Percentiles rank a stretch among this genome's conserved stretches.
These are phyloP conservation scores for Eimeria falciformis DNA, from an alignment of 169 alveolate species.

Conservation along the genomic window DNA sequence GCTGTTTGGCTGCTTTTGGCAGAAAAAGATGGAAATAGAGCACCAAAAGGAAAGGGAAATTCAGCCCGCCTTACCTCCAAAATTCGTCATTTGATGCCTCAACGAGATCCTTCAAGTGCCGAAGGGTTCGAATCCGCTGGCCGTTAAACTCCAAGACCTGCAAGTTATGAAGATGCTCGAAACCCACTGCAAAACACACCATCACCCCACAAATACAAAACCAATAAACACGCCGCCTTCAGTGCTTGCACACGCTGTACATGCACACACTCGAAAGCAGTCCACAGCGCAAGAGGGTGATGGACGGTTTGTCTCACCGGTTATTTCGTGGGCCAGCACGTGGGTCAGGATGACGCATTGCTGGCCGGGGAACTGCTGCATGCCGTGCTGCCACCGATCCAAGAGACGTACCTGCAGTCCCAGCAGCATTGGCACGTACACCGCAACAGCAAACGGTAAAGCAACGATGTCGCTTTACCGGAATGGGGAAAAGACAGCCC, in stretches of 20 bases:
- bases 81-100: slow-evolving; percentile 68
- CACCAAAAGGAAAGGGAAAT: neutral
- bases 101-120: slow-evolving; percentile 67
- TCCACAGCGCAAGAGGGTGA: too few species aligned
- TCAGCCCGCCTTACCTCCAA: slow-evolving; percentile 78
- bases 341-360: slow-evolving; percentile 74
- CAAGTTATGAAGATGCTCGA: slow-evolving; percentile 68
- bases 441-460: neutral
- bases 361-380: slow-evolving; percentile 73
- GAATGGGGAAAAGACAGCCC: neutral
- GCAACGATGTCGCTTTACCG: neutral
- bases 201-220: neutral
- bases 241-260: neutral
- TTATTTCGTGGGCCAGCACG: slow-evolving; percentile 76
- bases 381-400: slow-evolving; percentile 64
- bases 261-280: neutral
- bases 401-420: slow-evolving; percentile 64
- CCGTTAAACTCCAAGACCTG: slow-evolving; percentile 69
- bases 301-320: slow-evolving; percentile 16
- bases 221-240: neutral
- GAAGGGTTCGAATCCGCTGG: slow-evolving; percentile 13
- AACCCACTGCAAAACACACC: slow-evolving; percentile 69
- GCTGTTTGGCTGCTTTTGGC: too few species aligned
- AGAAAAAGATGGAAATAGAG: neutral
- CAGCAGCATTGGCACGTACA: neutral